Conservation (phyloP, 345 rosid species). For the Arabidopsis suecica region DNA sequence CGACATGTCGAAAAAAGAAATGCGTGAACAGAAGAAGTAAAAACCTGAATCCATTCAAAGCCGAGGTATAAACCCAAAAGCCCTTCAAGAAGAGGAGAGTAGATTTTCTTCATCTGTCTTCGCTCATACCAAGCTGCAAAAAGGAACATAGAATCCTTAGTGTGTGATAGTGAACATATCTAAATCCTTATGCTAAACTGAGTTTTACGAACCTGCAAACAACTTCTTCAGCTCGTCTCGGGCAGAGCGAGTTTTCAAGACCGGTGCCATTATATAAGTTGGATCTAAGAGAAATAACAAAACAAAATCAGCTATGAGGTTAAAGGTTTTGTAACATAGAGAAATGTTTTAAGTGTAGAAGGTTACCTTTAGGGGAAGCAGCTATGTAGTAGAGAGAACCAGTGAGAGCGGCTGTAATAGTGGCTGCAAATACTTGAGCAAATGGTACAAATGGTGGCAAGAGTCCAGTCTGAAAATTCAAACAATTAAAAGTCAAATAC, state of each 20-base stretch:
- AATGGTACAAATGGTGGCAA: slow-evolving; percentile 96
- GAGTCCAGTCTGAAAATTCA: slow-evolving; percentile 67
- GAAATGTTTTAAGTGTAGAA: not conserved
- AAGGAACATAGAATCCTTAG: not conserved
- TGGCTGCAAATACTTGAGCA: slow-evolving; percentile 96
- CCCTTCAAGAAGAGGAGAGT: slow-evolving; percentile 97
- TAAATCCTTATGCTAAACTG: not conserved
- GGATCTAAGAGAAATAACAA: slow-evolving; percentile 61
- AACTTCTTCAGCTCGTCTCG: slow-evolving; percentile 83
- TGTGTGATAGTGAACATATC: slow-evolving; percentile 16
- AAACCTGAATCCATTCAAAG: slow-evolving; percentile 94
- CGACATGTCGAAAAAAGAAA: not conserved
- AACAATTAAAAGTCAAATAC: not conserved
- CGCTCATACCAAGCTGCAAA: slow-evolving; percentile 91
- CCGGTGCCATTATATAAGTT: slow-evolving; percentile 83
- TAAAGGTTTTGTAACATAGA: not conserved
- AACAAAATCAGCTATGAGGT: slow-evolving; percentile 16
- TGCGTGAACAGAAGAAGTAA: not conserved
- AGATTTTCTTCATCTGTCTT: slow-evolving; percentile 95
- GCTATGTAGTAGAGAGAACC: slow-evolving; percentile 95
- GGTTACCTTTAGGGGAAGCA: slow-evolving; percentile 87
- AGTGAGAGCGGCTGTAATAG: slow-evolving; percentile 82
- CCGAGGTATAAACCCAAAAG: slow-evolving; percentile 89
- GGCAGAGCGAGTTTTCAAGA: slow-evolving; percentile 69
- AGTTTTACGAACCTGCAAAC: slow-evolving; percentile 65